Conservation (phyloP, 495 filamentous ascomycete genomes). For the Neurospora terricola region DNA sequence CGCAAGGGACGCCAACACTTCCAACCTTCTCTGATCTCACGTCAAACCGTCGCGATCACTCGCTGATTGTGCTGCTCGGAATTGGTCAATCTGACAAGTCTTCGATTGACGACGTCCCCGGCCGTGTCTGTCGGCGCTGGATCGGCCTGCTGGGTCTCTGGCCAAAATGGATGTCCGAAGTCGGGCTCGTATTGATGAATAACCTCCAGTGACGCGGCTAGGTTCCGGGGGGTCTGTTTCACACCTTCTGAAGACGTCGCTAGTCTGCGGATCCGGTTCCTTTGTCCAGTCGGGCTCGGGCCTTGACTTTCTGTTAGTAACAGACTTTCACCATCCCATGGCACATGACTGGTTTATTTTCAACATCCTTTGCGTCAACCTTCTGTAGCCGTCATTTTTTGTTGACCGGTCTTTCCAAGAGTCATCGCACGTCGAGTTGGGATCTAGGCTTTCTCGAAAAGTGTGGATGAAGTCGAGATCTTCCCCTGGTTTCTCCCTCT, state of each 20-base stretch:
- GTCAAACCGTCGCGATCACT: background rate
- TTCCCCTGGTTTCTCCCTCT: background rate
- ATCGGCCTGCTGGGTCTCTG: background rate
- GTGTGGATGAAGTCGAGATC: background rate
- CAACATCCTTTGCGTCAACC: background rate
- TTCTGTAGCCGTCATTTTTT: background rate
- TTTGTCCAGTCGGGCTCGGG: conserved; percentile 19
- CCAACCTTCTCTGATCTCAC: background rate
- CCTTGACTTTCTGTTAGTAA: conserved; percentile 26
- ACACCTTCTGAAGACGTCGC: background rate
- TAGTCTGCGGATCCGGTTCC: conserved; percentile 9
- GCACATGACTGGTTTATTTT: conserved; percentile 16
- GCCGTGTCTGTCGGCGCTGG: background rate
- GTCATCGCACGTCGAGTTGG: background rate
- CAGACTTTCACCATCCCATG: conserved; percentile 6
- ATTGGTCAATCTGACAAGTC: background rate
- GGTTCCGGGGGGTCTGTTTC: background rate
- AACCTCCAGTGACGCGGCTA: background rate
- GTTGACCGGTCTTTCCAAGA: background rate
- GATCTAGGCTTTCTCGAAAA: background rate
- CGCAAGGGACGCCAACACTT: background rate
- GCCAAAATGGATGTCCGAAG: conserved; percentile 11
- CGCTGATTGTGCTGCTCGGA: background rate
- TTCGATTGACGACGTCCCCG: background rate
- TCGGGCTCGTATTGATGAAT: conserved; percentile 8